phyloP scores from a whole-genome alignment of 129 eudicot species.

The Chrysanthemum seticuspe region DNA sequence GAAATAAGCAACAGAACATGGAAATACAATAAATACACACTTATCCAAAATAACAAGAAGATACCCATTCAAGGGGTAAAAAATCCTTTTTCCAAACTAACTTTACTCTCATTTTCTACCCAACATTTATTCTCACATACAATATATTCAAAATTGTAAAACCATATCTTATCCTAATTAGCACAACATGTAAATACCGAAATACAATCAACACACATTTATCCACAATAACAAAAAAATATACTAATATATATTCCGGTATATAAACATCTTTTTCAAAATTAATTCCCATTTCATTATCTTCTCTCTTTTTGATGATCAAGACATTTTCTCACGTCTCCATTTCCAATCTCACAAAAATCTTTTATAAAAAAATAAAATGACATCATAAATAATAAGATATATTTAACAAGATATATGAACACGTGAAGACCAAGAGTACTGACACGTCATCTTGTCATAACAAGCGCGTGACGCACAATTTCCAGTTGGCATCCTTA shows the following conservation, averaged over 20 bases:
- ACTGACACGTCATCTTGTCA: slow-evolving; percentile 38
- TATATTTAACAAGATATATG: background rate
- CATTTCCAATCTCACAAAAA: background rate
- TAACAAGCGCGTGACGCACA: slow-evolving; percentile 52
- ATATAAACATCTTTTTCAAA: slow-evolving; percentile 28
- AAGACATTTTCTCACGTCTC: slow-evolving; percentile 27
- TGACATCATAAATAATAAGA: background rate
- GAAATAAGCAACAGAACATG: too few relatives aligned
- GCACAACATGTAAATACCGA: too few relatives aligned
- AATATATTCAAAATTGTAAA: background rate
- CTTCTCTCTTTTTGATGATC: slow-evolving; percentile 29
- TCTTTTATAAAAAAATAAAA: background rate
- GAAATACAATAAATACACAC: too few relatives aligned
- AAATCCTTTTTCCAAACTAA: slow-evolving; percentile 15
- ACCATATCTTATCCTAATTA: too few relatives aligned
- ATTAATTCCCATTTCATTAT: slow-evolving; percentile 24
- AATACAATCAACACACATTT: background rate
- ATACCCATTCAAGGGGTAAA: background rate
- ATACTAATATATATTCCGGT: slow-evolving; percentile 6
- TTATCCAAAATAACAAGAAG: background rate
- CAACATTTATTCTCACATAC: background rate
- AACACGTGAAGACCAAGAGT: slow-evolving; percentile 36
- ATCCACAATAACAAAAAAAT: background rate
- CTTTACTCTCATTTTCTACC: slow-evolving; percentile 16
- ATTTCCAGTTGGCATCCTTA: slow-evolving; percentile 60